Evolutionary conservation across 2,329 filamentous ascomycete genomes (phyloP).

Genomic region (Cytospora piceae): DNA sequence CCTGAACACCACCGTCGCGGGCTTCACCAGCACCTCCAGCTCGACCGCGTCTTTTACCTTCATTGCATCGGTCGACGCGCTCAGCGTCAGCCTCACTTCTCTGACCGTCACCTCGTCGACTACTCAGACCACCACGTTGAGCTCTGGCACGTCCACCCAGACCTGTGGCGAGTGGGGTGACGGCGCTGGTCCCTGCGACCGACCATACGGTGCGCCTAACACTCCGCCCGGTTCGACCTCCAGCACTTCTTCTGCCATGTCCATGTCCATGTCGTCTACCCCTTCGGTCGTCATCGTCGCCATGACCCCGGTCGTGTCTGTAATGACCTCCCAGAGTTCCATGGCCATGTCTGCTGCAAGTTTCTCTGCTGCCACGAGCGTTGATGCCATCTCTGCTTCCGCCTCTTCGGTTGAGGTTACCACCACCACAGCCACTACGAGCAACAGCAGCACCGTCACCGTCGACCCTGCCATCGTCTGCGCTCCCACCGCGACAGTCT

Average conservation of each 20-base stretch:
- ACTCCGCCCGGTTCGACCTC: conserved; percentile 19
- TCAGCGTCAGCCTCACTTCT: conserved; percentile 12
- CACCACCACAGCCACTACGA: background rate
- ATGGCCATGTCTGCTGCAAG: background rate
- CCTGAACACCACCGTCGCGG: conserved; percentile 12
- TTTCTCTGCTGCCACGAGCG: conserved; percentile 4
- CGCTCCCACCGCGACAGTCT: conserved; percentile 17
- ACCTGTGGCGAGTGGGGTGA: conserved; percentile 28
- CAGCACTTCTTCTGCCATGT: conserved; percentile 10
- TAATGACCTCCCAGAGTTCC: background rate
- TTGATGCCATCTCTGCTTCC: background rate
- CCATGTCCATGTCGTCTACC: background rate
- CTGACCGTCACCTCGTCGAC: background rate
- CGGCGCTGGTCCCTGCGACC: conserved; percentile 25
- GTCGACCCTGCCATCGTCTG: background rate
- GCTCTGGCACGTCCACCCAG: background rate
- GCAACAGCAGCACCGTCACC: background rate
- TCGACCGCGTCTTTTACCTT: background rate
- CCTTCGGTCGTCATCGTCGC: background rate
- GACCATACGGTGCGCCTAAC: conserved; percentile 28
- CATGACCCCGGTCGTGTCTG: background rate
- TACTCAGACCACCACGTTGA: background rate
- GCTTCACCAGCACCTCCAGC: background rate
- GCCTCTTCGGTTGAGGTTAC: background rate
- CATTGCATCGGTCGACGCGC: background rate